Base-by-base conservation (phyloP, 2,329 filamentous ascomycete species). In the Periconia sp. region DNA sequence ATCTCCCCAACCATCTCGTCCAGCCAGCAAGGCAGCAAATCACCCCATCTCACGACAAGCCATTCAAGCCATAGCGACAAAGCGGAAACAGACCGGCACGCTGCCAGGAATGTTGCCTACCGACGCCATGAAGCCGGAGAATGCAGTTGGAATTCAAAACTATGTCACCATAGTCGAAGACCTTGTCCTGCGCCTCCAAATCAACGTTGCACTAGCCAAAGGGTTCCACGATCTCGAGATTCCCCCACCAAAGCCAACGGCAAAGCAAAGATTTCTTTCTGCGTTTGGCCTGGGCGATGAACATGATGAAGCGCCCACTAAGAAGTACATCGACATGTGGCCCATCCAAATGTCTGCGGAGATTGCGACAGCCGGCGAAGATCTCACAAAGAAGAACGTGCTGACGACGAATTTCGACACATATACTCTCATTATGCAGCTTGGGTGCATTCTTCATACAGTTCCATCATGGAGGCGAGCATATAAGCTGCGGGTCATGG, bases 331-430 rank as follows among this genome's bases (percentile, higher is more conserved):
- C 56, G 91, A 96, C 65, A 76, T 96, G 5, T 96, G 91, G 91
- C 91, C 91, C 0, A 94, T 96, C 49, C 92, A 96, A 61, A 96
- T 96, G 90, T 93, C 91, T 6, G 91, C 91, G 1, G 90, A 93
- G 63, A 83, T 94, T 33, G 83, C 85, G 0, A 49, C 41, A 50
- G 27, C 47, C 14, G 65, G 66, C 6, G 69, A 58, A 82, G 66
- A 69, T 35, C 60, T 63, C 3, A 61, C 60, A 11, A 82, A 81
- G 55, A 77, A 81, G 56, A 85, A 85, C 63, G 80, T 94, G 6
- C 73, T 93, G 50, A 95, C 91, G 0, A 94, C 90, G 0, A 96
- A 96, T 61, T 95, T 96, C 70, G 91, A 96, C 70, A 96, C 91
- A 0, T 95, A 92, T 81, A 85, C 91, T 0, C 78, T 95, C n/a